Evolutionary conservation across 805 yeast genomes (phyloP).

Genomic region (Ogataea nakhonphanomensis): DNA sequence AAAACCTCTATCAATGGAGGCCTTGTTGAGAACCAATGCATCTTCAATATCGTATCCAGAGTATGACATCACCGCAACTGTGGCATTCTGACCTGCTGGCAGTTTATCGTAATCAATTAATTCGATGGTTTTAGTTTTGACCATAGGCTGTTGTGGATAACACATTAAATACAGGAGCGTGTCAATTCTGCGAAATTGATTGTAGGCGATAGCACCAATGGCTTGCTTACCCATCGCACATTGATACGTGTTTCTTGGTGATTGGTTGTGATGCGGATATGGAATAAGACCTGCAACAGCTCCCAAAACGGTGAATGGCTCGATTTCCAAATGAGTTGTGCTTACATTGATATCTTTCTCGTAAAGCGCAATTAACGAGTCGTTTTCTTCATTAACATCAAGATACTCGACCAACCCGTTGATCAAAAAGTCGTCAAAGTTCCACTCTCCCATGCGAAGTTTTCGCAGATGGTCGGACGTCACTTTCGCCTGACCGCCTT

Average conservation of each 20-base stretch:
- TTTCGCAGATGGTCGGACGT: conserved; percentile 62
- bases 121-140: conserved; percentile 94
- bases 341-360: conserved; percentile 57
- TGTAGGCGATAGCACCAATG: conserved; percentile 98
- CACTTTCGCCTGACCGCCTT: conserved; percentile 67
- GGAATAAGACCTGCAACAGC: conserved; percentile 93
- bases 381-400: conserved; percentile 97
- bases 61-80: conserved; percentile 98
- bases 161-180: conserved; percentile 92
- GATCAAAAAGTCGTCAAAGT: conserved; percentile 85
- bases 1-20: conserved; percentile 93
- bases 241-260: conserved; percentile 89
- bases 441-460: conserved; percentile 66
- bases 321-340: conserved; percentile 90
- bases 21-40: conserved; percentile 90
- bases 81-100: conserved; percentile 98
- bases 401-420: conserved; percentile 90
- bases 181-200: conserved; percentile 93
- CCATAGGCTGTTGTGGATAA: conserved; percentile 99
- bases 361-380: conserved; percentile 85
- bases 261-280: conserved; percentile 89
- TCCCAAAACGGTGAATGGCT: conserved; percentile 88
- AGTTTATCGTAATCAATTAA: conserved; percentile 91
- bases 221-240: conserved; percentile 99
- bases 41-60: conserved; percentile 99